phyloP scores from a whole-genome alignment of 2,329 filamentous ascomycete species.

The Aspergillus novofumigatus region DNA sequence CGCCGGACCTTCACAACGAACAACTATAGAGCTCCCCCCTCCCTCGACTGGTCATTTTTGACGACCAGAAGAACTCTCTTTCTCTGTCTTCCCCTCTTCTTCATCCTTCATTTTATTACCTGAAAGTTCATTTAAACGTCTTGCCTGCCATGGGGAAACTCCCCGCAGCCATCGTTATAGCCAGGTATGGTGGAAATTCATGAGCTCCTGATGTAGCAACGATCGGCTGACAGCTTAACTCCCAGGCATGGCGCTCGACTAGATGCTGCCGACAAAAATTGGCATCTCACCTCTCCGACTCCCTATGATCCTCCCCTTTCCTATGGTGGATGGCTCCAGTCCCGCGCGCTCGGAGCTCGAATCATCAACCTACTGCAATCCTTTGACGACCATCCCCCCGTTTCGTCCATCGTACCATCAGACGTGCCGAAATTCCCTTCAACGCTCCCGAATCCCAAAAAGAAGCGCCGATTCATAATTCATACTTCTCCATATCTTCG shows the following conservation, averaged over 20 bases:
- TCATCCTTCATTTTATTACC: not conserved
- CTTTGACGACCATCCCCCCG: constrained; percentile 32
- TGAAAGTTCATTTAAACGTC: not conserved
- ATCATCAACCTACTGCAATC: constrained; percentile 69
- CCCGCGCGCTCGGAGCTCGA: constrained; percentile 72
- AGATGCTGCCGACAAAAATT: constrained; percentile 89
- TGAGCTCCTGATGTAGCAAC: not conserved
- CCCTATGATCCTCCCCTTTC: constrained; percentile 95
- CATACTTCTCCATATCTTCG: constrained; percentile 92
- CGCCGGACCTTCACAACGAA: constrained; percentile 2
- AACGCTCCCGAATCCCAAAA: constrained; percentile 26
- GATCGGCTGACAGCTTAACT: constrained; percentile 36
- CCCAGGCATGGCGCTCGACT: constrained; percentile 86
- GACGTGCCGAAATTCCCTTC: constrained; percentile 4
- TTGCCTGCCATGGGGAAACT: constrained; percentile 31
- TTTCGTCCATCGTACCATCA: constrained; percentile 4
- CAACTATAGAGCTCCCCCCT: not conserved
- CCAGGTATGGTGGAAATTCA: constrained; percentile 26
- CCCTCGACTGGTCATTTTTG: not conserved
- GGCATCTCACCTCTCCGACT: constrained; percentile 87
- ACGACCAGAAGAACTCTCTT: not conserved
- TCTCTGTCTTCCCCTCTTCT: not conserved
- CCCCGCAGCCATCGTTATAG: constrained; percentile 41
- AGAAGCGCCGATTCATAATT: constrained; percentile 73
- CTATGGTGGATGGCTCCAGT: constrained; percentile 89